Evolutionary conservation across 345 rosid genomes (phyloP).

Genomic region (Durio zibethinus): DNA sequence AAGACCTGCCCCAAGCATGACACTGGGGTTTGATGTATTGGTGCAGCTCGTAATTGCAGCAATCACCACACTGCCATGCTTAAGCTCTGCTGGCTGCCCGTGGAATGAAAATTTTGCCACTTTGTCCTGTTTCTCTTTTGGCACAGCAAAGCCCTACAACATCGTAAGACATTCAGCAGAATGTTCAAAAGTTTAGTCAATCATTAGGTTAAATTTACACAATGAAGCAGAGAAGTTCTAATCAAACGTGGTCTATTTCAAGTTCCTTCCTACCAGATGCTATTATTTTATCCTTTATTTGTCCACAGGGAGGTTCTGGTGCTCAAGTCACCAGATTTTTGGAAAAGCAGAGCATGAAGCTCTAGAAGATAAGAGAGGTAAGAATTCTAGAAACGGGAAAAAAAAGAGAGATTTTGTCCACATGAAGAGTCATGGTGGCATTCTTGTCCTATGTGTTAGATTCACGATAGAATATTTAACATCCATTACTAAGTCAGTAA

Average conservation of each 20-base stretch:
- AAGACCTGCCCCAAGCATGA: constrained; percentile 99
- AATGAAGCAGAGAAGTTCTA: not conserved
- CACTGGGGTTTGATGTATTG: constrained; percentile 97
- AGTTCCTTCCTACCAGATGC: not conserved
- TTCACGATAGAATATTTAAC: not conserved
- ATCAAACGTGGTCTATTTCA: not conserved
- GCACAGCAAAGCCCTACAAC: constrained; percentile 82
- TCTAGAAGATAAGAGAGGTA: not conserved
- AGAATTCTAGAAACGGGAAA: not conserved
- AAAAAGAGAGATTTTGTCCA: not conserved
- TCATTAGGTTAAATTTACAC: not conserved
- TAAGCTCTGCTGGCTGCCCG: constrained; percentile 84
- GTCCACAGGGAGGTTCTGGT: not conserved
- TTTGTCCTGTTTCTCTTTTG: constrained; percentile 76
- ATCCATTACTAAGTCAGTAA: not conserved
- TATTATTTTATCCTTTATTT: not conserved
- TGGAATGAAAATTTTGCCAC: constrained; percentile 78
- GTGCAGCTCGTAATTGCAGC: constrained; percentile 99
- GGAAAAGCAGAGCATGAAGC: not conserved
- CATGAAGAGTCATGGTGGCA: not conserved
- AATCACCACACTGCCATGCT: constrained; percentile 98
- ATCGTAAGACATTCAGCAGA: constrained; percentile 14
- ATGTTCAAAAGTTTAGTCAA: not conserved
- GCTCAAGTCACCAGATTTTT: not conserved
- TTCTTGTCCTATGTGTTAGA: not conserved